Percentiles rank a stretch among this genome's conserved stretches.
Evolutionary conservation across 371 early-diverging fungal genomes (phyloP).

Genomic region (Mortierella sp.): DNA sequence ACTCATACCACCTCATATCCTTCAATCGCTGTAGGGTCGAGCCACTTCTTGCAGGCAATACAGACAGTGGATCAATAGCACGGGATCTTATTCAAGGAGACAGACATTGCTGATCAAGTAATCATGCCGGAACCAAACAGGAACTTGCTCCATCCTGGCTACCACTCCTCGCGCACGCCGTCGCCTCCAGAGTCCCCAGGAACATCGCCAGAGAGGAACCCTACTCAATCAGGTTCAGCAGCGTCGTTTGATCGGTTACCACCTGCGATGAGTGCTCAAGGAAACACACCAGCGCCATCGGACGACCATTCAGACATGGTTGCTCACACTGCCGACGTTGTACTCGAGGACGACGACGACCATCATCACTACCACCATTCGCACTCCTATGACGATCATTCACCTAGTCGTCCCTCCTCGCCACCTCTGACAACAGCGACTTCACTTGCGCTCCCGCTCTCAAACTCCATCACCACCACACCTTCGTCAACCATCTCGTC

Average conservation of each 20-base stretch:
- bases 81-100: background rate
- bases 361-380: slow-evolving; percentile 16
- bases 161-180: background rate
- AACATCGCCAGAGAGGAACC: slow-evolving; percentile 10
- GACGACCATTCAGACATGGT: slow-evolving; percentile 36
- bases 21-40: no score
- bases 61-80: background rate
- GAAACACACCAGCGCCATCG: slow-evolving; percentile 34
- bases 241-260: slow-evolving; percentile 10
- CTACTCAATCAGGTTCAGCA: background rate
- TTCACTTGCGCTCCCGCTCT: slow-evolving; percentile 6
- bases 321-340: slow-evolving; percentile 14
- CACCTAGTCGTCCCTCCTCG: slow-evolving; percentile 11
- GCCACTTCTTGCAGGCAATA: background rate
- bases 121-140: background rate
- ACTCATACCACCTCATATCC: background rate
- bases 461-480: slow-evolving; percentile 11
- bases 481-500: background rate
- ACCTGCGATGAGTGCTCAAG: slow-evolving; percentile 20
- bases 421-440: slow-evolving; percentile 12
- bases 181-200: slow-evolving; percentile 8
- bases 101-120: background rate
- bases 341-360: slow-evolving; percentile 31
- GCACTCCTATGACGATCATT: background rate
- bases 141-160: slow-evolving; percentile 3